A percentile compares a stretch with the other conserved stretches of the same genome.
Evolutionary conservation across 768 basidiomycete genomes (phyloP).

Genomic region (Mrakia frigida): DNA sequence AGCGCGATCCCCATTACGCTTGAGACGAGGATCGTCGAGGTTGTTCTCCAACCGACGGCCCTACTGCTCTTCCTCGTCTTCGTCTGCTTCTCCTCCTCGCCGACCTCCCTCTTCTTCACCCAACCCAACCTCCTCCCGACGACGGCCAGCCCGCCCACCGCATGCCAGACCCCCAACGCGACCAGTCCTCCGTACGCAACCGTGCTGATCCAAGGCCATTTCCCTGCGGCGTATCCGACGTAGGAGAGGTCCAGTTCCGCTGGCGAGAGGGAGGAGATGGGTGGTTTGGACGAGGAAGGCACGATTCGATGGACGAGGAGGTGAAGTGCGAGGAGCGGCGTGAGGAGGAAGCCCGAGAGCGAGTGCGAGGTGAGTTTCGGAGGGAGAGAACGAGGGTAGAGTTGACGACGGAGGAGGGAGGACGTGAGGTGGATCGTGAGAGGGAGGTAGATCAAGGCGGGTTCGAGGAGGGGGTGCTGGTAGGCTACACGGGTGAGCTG

Average conservation of each 20-base stretch:
- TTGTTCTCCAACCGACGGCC: neutral
- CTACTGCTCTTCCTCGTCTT: neutral
- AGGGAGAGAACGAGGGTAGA: neutral
- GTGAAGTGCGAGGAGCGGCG: neutral
- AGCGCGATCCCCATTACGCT: neutral
- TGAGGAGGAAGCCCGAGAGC: conserved; percentile 16
- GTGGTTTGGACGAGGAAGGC: neutral
- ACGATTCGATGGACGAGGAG: conserved; percentile 17
- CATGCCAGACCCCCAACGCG: conserved; percentile 14
- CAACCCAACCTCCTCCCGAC: conserved; percentile 13
- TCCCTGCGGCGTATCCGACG: neutral
- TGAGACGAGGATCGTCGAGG: neutral
- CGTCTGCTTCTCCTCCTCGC: neutral
- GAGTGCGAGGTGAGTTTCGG: conserved; percentile 19
- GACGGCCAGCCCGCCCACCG: neutral
- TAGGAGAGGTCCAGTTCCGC: conserved; percentile 21
- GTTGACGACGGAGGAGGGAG: conserved; percentile 1
- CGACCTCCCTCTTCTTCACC: neutral
- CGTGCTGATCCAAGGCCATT: neutral
- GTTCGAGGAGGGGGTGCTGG: conserved; percentile 13
- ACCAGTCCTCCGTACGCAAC: conserved; percentile 4
- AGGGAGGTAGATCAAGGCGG: conserved; percentile 16
- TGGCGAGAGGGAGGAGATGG: conserved; percentile 13
- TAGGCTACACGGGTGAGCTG: conserved; percentile 14
- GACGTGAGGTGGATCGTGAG: conserved; percentile 18